A percentile compares a stretch with the other conserved stretches of the same genome.
Conservation (phyloP, 1,139 yeast genomes). For the Lodderomyces metapsilosis region DNA sequence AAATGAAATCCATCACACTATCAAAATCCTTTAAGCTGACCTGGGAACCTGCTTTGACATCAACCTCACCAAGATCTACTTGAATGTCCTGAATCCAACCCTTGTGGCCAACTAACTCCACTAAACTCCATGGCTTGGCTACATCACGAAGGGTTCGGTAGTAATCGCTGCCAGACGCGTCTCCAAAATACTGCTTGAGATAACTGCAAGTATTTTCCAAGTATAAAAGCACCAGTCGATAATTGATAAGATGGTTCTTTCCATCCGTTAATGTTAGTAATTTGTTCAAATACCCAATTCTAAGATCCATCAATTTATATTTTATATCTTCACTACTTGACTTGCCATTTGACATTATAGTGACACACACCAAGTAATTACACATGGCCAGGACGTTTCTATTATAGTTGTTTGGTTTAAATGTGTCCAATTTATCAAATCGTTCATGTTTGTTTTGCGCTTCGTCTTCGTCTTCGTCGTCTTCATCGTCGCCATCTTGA, state of each 20-base stretch:
- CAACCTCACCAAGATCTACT: constrained; percentile 13
- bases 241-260: constrained; percentile 20
- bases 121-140: constrained; percentile 29
- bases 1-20: not conserved
- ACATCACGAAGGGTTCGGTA: constrained; percentile 17
- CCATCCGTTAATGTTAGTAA: constrained; percentile 14
- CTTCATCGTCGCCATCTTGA: constrained; percentile 13
- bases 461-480: constrained; percentile 20
- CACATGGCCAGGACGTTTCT: constrained; percentile 28
- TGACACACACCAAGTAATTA: constrained; percentile 34
- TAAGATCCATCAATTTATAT: constrained; percentile 24
- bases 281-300: constrained; percentile 21
- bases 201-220: constrained; percentile 37
- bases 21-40: not conserved
- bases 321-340: constrained; percentile 16
- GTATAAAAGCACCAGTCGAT: constrained; percentile 28
- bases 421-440: constrained; percentile 13
- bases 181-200: constrained; percentile 24
- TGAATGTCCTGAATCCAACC: constrained; percentile 27
- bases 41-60: not conserved
- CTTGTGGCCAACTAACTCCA: constrained; percentile 28
- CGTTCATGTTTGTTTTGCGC: constrained; percentile 14
- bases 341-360: constrained; percentile 23
- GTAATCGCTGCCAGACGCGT: constrained; percentile 19
- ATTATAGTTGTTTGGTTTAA: not conserved